phyloP scores from a whole-genome alignment of 345 rosid species.

The Acer yangbiense region DNA sequence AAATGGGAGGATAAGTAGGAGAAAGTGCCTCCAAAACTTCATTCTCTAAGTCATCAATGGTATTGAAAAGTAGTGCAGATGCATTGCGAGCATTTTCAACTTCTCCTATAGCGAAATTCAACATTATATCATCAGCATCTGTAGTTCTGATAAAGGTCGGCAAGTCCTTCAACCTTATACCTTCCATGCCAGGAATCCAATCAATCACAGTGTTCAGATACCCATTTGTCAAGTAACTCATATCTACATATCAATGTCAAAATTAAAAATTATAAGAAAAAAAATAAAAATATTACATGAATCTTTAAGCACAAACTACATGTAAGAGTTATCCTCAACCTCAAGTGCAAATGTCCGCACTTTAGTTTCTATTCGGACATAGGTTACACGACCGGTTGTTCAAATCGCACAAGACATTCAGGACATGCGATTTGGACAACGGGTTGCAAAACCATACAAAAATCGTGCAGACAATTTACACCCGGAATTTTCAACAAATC shows the following conservation, averaged over 20 bases:
- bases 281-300: neutral
- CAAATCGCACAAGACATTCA: too few species aligned
- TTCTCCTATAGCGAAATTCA: neutral
- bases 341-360: too few species aligned
- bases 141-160: conserved; percentile 26
- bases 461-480: too few species aligned
- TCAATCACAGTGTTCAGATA: neutral
- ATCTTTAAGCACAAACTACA: neutral
- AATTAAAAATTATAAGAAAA: neutral
- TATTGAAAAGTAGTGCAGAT: conserved; percentile 22
- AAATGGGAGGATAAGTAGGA: neutral
- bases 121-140: conserved; percentile 11
- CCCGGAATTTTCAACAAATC: too few species aligned
- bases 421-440: neutral
- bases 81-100: neutral
- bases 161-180: conserved; percentile 21
- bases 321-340: too few species aligned
- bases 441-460: neutral
- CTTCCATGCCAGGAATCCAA: conserved; percentile 12
- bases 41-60: conserved; percentile 14
- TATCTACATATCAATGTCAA: conserved; percentile 1
- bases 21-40: conserved; percentile 19
- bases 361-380: too few species aligned
- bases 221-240: neutral
- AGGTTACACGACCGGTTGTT: neutral